Evolutionary conservation across 73 alveolate genomes (phyloP).

Genomic region (Paramecium bursaria): DNA sequence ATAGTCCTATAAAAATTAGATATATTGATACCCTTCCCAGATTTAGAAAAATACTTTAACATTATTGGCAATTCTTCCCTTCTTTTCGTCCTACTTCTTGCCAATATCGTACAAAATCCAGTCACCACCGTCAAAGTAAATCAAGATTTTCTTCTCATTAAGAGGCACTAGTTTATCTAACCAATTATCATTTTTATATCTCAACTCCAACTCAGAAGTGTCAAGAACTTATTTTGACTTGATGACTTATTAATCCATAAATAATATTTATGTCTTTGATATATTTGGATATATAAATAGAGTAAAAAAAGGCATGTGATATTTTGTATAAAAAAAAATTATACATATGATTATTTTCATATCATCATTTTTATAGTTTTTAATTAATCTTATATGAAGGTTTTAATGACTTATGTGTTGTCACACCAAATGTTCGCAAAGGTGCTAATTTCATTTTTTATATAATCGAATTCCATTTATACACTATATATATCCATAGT

Average conservation of each 20-base stretch:
- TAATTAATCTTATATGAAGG: neutral
- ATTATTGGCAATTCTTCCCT: neutral
- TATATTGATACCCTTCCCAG: neutral
- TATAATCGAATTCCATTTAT: slow-evolving; percentile 27
- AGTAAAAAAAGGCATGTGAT: too few species aligned
- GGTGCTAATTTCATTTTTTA: neutral
- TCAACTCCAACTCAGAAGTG: neutral
- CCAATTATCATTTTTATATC: neutral
- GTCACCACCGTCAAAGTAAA: neutral
- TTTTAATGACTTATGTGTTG: neutral
- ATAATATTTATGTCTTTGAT: neutral
- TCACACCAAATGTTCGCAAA: neutral
- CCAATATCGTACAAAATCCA: neutral
- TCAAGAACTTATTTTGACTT: too few species aligned
- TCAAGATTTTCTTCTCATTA: neutral
- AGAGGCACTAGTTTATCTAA: neutral
- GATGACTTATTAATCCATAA: neutral
- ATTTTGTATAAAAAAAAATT: too few species aligned
- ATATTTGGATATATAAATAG: too few species aligned
- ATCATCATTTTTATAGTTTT: too few species aligned
- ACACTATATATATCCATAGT: neutral
- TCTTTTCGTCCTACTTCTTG: neutral
- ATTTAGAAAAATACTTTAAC: neutral
- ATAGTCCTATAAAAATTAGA: neutral
- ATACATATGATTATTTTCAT: neutral